Percentiles rank a stretch among this genome's conserved stretches.
phyloP scores from a whole-genome alignment of 139 green algal species.

The Haematococcus lacustris region DNA sequence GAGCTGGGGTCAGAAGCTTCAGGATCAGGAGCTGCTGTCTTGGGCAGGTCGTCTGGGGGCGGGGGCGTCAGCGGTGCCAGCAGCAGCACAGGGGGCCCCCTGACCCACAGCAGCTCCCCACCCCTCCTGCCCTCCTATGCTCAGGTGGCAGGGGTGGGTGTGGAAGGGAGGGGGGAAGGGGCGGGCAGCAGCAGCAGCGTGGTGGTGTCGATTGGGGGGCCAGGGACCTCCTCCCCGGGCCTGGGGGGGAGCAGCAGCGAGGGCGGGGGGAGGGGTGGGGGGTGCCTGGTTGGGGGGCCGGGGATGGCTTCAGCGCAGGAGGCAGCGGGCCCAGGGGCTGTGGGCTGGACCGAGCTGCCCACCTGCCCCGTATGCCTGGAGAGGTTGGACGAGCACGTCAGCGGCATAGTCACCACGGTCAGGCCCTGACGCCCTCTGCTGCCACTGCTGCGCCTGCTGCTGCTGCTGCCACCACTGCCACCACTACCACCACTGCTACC shows the following conservation, averaged over 20 bases:
- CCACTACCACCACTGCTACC: background rate
- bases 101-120: background rate
- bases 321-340: slow-evolving; percentile 19
- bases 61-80: background rate
- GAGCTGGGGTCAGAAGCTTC: background rate
- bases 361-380: slow-evolving; percentile 95
- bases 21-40: background rate
- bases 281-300: background rate
- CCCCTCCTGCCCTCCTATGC: no score
- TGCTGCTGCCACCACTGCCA: no score
- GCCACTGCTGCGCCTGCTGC: no score
- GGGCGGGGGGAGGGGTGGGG: no score
- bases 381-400: slow-evolving; percentile 89
- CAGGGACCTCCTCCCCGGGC: background rate
- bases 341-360: slow-evolving; percentile 69
- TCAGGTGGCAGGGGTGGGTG: background rate
- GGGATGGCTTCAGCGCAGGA: background rate
- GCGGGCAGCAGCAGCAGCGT: background rate
- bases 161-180: background rate
- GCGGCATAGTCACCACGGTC: slow-evolving; percentile 84
- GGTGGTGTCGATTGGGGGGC: background rate
- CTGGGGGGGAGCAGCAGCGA: background rate
- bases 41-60: no score
- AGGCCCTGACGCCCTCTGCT: no score
- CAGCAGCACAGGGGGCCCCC: background rate